These are phyloP conservation scores for Backusella westeae DNA, from an alignment of 192 early-diverging fungal genomes.

Conservation along the genomic window DNA sequence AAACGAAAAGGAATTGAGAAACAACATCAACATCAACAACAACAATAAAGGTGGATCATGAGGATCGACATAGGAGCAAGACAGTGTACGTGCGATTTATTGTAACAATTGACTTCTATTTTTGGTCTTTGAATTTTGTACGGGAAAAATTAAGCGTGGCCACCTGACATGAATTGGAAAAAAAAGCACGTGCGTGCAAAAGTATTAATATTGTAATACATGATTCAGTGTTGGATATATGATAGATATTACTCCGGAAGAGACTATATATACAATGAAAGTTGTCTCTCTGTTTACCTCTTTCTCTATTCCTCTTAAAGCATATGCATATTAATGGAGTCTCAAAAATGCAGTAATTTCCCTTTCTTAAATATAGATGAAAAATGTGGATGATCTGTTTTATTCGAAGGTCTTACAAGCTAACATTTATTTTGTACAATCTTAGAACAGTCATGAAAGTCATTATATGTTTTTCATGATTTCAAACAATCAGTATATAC, in stretches of 20 bases:
- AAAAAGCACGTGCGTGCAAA: background rate
- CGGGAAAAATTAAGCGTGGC: background rate
- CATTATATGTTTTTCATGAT: background rate
- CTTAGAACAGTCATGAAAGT: background rate
- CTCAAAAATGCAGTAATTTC: background rate
- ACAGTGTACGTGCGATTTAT: no score
- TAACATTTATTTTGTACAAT: constrained; percentile 5
- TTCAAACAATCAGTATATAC: background rate
- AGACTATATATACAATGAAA: background rate
- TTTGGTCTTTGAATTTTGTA: background rate
- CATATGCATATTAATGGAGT: background rate
- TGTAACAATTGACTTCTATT: background rate
- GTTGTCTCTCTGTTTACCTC: background rate
- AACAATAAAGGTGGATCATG: background rate
- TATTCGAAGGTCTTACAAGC: constrained; percentile 1
- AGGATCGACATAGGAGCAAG: no score
- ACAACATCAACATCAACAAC: background rate
- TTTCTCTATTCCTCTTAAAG: no score
- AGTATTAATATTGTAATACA: constrained; percentile 1
- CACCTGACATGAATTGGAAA: background rate
- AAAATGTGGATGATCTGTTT: background rate
- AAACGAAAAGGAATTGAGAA: background rate
- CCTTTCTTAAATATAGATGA: background rate
- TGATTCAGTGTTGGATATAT: background rate
- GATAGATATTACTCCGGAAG: background rate